Conservation (phyloP, 495 filamentous ascomycete genomes). For the Hypoxylon cercidicola region DNA sequence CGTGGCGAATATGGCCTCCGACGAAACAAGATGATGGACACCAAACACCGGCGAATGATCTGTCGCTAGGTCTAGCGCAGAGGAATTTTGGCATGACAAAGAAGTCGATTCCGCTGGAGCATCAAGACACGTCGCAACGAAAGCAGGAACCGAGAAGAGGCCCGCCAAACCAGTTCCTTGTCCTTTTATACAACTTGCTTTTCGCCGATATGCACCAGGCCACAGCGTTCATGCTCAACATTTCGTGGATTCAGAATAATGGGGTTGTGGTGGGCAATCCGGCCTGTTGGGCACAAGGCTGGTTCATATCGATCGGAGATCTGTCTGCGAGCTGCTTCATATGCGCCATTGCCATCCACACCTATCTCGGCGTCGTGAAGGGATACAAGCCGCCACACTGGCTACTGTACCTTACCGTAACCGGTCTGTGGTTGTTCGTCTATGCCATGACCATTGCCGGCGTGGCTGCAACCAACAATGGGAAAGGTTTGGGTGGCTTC, state of each 20-base stretch:
- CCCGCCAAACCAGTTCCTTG: constrained; percentile 72
- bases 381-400: constrained; percentile 65
- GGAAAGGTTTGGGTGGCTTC: constrained; percentile 59
- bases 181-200: constrained; percentile 78
- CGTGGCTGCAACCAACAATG: constrained; percentile 59
- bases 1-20: constrained; percentile 55
- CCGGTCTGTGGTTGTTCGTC: constrained; percentile 68
- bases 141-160: constrained; percentile 30
- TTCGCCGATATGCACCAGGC: constrained; percentile 79
- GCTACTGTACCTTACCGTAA: constrained; percentile 61
- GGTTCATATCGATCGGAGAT: constrained; percentile 77
- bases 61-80: constrained; percentile 35
- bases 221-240: constrained; percentile 72
- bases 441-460: constrained; percentile 67
- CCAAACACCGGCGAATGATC: constrained; percentile 32
- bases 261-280: constrained; percentile 65
- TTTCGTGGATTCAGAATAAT: constrained; percentile 66
- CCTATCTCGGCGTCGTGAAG: constrained; percentile 71
- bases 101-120: constrained; percentile 25
- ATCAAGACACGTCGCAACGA: constrained; percentile 43
- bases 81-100: constrained; percentile 27
- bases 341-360: constrained; percentile 74
- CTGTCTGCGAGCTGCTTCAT: constrained; percentile 76
- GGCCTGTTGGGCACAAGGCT: constrained; percentile 75
- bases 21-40: constrained; percentile 10